A percentile compares a stretch with the other conserved stretches of the same genome.
phyloP scores from a whole-genome alignment of 148 eudicot species.

The Vaccinium corymbosum region DNA sequence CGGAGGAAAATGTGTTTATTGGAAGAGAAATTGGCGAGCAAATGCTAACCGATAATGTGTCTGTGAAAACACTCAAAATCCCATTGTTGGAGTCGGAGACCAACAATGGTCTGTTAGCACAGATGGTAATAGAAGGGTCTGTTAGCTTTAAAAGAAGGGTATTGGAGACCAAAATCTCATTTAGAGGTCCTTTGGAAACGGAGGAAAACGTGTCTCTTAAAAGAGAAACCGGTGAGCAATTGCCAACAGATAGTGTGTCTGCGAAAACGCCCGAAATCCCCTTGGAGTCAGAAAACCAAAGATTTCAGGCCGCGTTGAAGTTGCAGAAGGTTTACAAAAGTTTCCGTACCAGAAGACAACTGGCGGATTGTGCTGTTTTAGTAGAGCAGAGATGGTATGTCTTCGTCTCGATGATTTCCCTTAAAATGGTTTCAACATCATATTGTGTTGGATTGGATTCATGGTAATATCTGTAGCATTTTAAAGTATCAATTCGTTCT shows the following conservation, averaged over 20 bases:
- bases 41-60: background rate
- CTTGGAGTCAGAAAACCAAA: background rate
- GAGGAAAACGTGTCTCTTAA: conserved; percentile 12
- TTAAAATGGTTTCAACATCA: background rate
- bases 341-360: conserved; percentile 68
- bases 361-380: conserved; percentile 91
- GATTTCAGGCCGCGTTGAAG: conserved; percentile 57
- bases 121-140: conserved; percentile 27
- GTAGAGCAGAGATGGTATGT: conserved; percentile 76
- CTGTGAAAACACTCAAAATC: conserved; percentile 4
- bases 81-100: background rate
- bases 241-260: background rate
- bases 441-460: background rate
- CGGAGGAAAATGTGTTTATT: conserved; percentile 11
- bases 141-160: conserved; percentile 36
- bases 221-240: conserved; percentile 6
- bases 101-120: background rate
- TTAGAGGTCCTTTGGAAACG: conserved; percentile 11
- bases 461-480: background rate
- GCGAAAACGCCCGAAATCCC: background rate
- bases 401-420: background rate
- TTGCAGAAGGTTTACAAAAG: conserved; percentile 85
- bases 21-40: conserved; percentile 8
- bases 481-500: background rate
- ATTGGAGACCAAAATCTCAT: conserved; percentile 24